phyloP scores from a whole-genome alignment of 441 rosid species.

The Oxalis stricta region DNA sequence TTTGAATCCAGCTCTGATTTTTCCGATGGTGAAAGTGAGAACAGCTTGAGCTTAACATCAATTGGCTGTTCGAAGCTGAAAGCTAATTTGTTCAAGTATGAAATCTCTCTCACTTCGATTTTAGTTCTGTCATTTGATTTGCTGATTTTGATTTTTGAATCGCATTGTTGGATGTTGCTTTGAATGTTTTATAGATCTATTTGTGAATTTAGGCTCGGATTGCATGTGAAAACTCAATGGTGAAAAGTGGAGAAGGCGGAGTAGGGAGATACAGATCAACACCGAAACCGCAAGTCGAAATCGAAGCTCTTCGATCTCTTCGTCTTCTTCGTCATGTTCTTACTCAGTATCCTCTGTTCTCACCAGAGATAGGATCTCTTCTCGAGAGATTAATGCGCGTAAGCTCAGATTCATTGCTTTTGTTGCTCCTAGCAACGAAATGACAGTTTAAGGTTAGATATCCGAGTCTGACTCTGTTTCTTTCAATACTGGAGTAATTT shows the following conservation, averaged over 20 bases:
- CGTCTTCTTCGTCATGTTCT: not conserved
- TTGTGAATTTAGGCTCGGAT: too few species aligned
- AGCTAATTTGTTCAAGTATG: too few species aligned
- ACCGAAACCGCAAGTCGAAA: conserved; percentile 13
- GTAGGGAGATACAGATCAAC: conserved; percentile 19
- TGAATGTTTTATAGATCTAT: too few species aligned
- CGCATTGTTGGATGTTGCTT: too few species aligned
- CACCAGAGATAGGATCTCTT: conserved; percentile 21
- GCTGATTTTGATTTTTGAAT: too few species aligned
- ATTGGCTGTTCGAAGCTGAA: too few species aligned
- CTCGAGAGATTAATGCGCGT: conserved; percentile 14
- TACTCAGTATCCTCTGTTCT: conserved; percentile 25
- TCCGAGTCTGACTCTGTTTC: not conserved
- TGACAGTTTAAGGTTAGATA: conserved; percentile 37
- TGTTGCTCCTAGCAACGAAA: conserved; percentile 26
- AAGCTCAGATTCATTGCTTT: conserved; percentile 23
- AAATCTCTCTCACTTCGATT: too few species aligned
- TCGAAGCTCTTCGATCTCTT: conserved; percentile 24
- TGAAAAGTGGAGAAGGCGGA: conserved; percentile 5
- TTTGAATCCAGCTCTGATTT: too few species aligned
- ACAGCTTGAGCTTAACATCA: too few species aligned
- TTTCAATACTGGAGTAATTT: not conserved
- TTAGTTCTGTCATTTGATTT: too few species aligned
- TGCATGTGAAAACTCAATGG: conserved; percentile 1
- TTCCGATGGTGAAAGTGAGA: too few species aligned